phyloP scores from a whole-genome alignment of 306 rosid genomes.

The Fagus sylvatica region DNA sequence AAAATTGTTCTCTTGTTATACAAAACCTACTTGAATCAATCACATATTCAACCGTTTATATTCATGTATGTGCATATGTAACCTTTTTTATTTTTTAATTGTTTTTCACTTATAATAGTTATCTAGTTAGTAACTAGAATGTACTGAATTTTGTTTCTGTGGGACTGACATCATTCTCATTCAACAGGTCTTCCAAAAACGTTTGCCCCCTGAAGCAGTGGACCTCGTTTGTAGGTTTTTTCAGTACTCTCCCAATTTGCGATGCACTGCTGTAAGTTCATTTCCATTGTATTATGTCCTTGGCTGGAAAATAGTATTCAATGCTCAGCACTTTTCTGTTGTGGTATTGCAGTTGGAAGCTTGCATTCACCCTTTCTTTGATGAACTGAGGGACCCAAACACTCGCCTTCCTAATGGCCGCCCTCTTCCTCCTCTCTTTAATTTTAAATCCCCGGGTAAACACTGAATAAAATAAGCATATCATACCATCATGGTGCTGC shows the following conservation, averaged over 20 bases:
- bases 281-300: background rate
- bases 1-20: background rate
- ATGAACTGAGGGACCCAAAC: conserved; percentile 90
- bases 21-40: background rate
- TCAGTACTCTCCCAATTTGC: conserved; percentile 96
- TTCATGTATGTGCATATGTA: background rate
- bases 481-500: background rate
- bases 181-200: conserved; percentile 90
- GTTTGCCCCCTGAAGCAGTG: conserved; percentile 98
- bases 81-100: background rate
- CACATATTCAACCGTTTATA: background rate
- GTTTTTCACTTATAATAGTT: background rate
- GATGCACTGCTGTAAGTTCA: conserved; percentile 93
- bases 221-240: conserved; percentile 98
- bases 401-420: conserved; percentile 98
- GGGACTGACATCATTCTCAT: background rate
- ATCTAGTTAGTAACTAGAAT: background rate
- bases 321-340: background rate
- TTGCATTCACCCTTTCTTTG: conserved; percentile 98
- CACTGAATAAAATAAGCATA: background rate
- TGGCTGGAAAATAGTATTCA: background rate
- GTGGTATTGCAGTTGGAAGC: conserved; percentile 80
- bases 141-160: background rate
- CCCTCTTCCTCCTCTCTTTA: conserved; percentile 95
- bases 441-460: conserved; percentile 88